These are phyloP conservation scores for Stachybotrys elegans DNA, from an alignment of 2,329 filamentous ascomycete species.

Conservation along the genomic window DNA sequence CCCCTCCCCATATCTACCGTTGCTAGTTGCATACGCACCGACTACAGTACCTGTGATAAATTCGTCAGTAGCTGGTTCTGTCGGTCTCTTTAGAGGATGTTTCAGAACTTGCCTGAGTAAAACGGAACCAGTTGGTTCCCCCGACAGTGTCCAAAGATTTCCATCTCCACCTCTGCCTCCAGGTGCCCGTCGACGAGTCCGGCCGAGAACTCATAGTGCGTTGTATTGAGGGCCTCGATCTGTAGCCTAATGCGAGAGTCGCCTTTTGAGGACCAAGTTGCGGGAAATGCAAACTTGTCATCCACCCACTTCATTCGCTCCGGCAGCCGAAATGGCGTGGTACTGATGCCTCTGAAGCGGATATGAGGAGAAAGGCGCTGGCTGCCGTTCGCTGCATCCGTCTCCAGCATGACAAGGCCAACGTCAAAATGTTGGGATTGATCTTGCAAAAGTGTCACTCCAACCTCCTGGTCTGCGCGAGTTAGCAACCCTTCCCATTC, in stretches of 20 bases:
- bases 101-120: conserved; percentile 28
- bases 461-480: conserved; percentile 40
- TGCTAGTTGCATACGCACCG: conserved; percentile 48
- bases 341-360: conserved; percentile 20
- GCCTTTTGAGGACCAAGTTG: conserved; percentile 12
- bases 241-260: not conserved
- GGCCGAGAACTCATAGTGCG: not conserved
- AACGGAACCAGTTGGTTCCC: not conserved
- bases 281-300: not conserved
- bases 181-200: not conserved
- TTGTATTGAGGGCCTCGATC: not conserved
- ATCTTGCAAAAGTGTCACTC: conserved; percentile 47
- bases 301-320: conserved; percentile 1
- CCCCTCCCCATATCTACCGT: conserved; percentile 38
- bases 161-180: not conserved
- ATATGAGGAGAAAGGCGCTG: conserved; percentile 30
- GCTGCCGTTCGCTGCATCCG: no score
- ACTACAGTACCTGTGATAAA: conserved; percentile 35
- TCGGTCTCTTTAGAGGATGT: not conserved
- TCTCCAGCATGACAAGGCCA: conserved; percentile 29
- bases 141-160: not conserved
- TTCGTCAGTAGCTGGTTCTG: not conserved
- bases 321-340: conserved; percentile 5
- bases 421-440: conserved; percentile 49
- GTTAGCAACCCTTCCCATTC: conserved; percentile 30